These are phyloP conservation scores for Fusarium compactum DNA, from an alignment of 2,329 filamentous ascomycete species.

Conservation along the genomic window DNA sequence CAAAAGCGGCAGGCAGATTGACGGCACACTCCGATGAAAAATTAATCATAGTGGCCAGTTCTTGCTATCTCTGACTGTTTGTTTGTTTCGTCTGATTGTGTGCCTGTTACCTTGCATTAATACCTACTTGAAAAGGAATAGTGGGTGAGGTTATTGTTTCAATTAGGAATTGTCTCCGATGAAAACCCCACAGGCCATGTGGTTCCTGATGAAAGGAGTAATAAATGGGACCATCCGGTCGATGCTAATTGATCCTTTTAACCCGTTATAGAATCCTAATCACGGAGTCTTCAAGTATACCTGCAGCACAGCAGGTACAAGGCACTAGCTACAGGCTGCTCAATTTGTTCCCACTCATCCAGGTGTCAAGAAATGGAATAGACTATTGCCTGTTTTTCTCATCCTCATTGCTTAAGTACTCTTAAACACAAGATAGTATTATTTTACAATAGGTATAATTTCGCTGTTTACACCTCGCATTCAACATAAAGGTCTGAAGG, in stretches of 20 bases:
- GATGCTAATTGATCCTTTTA: background rate
- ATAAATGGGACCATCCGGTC: background rate
- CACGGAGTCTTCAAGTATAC: background rate
- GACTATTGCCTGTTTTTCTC: too few species aligned
- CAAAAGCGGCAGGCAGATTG: background rate
- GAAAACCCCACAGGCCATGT: background rate
- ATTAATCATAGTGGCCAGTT: background rate
- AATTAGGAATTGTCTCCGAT: background rate
- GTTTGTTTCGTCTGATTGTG: background rate
- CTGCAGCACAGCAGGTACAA: too few species aligned
- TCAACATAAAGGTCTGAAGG: too few species aligned
- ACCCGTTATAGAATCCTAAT: background rate
- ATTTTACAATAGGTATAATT: too few species aligned
- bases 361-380: too few species aligned
- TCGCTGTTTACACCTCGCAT: too few species aligned
- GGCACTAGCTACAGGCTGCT: too few species aligned
- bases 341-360: too few species aligned
- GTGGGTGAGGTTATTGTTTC: background rate
- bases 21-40: rapidly evolving
- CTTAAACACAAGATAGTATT: too few species aligned
- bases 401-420: too few species aligned
- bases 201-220: background rate
- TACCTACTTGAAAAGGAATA: background rate
- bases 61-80: too few species aligned
- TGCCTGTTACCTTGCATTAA: background rate